phyloP scores from a whole-genome alignment of 352 stramenopile species.

The Phytophthora idaei region DNA sequence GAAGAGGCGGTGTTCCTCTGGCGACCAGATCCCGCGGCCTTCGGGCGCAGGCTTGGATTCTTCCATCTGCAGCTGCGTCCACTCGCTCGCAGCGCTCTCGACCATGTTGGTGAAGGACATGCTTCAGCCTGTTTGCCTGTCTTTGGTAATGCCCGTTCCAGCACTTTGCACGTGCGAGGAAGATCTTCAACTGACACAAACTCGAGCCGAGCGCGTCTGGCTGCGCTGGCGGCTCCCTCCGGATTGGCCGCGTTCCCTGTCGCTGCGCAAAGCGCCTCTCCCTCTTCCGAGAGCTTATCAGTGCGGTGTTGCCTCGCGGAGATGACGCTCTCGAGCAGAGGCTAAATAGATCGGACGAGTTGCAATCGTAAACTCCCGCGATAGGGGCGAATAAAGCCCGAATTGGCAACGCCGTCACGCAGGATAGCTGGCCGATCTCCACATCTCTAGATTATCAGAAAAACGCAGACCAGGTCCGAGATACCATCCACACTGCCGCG shows the following conservation, averaged over 20 bases:
- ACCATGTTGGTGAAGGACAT: conserved; percentile 48
- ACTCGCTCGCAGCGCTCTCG: conserved; percentile 31
- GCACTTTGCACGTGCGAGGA: conserved; percentile 36
- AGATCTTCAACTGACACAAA: conserved; percentile 68
- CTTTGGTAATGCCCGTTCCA: conserved; percentile 6
- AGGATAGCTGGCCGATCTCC: conserved; percentile 7
- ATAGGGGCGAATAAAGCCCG: neutral
- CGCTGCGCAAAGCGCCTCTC: conserved; percentile 25
- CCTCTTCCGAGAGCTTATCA: conserved; percentile 25
- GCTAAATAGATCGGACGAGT: conserved; percentile 23
- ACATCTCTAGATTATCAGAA: neutral
- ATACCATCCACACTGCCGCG: neutral
- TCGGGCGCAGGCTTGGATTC: conserved; percentile 49
- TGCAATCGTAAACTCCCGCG: conserved; percentile 6
- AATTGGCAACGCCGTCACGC: conserved; percentile 4
- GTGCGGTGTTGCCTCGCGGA: conserved; percentile 9
- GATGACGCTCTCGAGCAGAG: conserved; percentile 35
- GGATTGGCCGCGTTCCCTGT: conserved; percentile 26
- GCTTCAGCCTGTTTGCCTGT: conserved; percentile 3
- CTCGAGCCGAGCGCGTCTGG: conserved; percentile 14
- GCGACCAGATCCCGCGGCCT: conserved; percentile 71
- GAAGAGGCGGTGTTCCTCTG: conserved; percentile 78
- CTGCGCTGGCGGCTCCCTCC: conserved; percentile 13
- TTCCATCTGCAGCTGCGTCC: conserved; percentile 35
- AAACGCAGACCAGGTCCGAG: neutral